Base-by-base conservation (phyloP, 2,329 filamentous ascomycete species). In the Cladophialophora bantiana region DNA sequence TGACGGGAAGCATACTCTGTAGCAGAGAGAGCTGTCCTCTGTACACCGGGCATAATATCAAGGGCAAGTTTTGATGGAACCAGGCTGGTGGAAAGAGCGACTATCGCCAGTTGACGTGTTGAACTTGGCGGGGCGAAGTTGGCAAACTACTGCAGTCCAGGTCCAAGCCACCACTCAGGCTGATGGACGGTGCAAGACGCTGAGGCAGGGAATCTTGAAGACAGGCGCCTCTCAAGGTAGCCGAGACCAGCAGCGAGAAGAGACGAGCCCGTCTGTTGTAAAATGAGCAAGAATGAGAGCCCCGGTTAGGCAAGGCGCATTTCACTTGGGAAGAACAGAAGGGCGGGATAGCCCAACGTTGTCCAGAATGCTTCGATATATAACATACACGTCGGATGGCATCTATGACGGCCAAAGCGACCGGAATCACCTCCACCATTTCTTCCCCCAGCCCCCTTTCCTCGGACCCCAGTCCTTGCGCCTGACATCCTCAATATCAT, bases 401-500 rank as follows among this genome's bases (percentile, higher is more conserved):
- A 50, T 31, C 18, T 4, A 31, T 50, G 18, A 15, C 45, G 6
- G 45, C 20, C 18, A 50, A 5, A 50, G 12, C 4, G 7, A 31
- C 20, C 45, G 5, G 7, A 42, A n/a, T 62, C 60, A 56, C 42
- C 52, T 26, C 60, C 60, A 50, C 60, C 60, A 56, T 40, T 62
- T 56, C 50, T 45, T 62, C 3, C 59, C 59, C 50, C 50, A 62
- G 3, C 59, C 52, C 6, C 50, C 59, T 34, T 56, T 62, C 18
- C 59, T 56, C 4, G 52, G 59, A 5, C 59, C 57, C 64, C 64
- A 66, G 38, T 66, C 59, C 13, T 32, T 36, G 59, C 54, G 13
- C 2, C 59, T 62, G 10, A 53, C 59, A 20, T 42, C 64, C 20
- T 40, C 35, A 66, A 88, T 71, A 73, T 88, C 85, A 78, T 88